These are phyloP conservation scores for Cerioporus squamosus DNA, from an alignment of 1,284 basidiomycete genomes.

Conservation along the genomic window DNA sequence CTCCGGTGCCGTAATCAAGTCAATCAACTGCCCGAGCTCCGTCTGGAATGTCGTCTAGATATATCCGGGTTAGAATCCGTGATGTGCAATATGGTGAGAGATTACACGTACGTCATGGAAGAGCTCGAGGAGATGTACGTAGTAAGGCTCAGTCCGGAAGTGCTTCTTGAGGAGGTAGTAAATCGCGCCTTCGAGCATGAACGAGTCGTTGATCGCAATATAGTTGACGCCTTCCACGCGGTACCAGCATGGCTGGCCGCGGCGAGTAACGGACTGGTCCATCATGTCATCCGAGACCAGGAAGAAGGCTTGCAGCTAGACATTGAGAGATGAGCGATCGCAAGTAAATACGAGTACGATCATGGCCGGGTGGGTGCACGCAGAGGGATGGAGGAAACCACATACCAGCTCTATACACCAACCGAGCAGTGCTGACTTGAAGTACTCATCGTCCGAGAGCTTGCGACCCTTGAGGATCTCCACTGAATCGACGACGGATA, in stretches of 20 bases:
- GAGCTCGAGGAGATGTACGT: slow-evolving; percentile 88
- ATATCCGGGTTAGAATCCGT: slow-evolving; percentile 13
- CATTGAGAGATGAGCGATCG: neutral
- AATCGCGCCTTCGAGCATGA: slow-evolving; percentile 96
- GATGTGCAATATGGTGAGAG: neutral
- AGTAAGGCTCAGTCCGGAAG: slow-evolving; percentile 84
- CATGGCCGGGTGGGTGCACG: neutral
- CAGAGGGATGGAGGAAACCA: slow-evolving; percentile 21
- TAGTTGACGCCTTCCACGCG: slow-evolving; percentile 75
- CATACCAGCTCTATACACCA: slow-evolving; percentile 96
- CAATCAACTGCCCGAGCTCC: slow-evolving; percentile 95
- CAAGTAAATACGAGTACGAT: neutral
- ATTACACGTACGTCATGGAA: slow-evolving; percentile 77
- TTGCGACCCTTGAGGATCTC: slow-evolving; percentile 82
- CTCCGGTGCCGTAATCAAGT: slow-evolving; percentile 95
- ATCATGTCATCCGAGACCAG: slow-evolving; percentile 98
- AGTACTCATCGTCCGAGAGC: slow-evolving; percentile 84
- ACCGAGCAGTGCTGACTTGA: slow-evolving; percentile 88
- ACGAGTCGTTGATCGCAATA: slow-evolving; percentile 96
- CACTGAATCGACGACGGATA: slow-evolving; percentile 93
- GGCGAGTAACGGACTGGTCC: slow-evolving; percentile 92
- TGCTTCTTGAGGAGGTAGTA: slow-evolving; percentile 90
- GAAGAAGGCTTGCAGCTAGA: slow-evolving; percentile 96
- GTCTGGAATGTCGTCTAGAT: slow-evolving; percentile 87
- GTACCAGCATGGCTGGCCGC: slow-evolving; percentile 99